These are phyloP conservation scores for Fusarium algeriense DNA, from an alignment of 2,329 filamentous ascomycete species.

Conservation along the genomic window DNA sequence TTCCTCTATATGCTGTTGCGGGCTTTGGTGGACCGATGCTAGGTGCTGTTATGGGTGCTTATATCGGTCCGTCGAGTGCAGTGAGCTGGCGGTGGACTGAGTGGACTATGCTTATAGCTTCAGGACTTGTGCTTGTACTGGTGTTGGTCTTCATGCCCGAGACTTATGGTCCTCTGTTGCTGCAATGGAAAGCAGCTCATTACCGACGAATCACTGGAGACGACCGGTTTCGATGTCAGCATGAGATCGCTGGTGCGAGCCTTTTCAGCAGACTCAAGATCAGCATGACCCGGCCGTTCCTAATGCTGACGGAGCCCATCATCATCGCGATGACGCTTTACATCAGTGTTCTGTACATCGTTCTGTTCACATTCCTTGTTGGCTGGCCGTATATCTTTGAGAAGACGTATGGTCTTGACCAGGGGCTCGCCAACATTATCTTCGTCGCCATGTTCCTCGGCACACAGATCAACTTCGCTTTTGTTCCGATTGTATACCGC, in stretches of 20 bases:
- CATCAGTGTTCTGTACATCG: constrained; percentile 64
- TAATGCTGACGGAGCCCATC: constrained; percentile 55
- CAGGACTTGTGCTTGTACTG: constrained; percentile 65
- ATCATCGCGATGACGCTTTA: constrained; percentile 62
- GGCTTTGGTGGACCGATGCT: constrained; percentile 57
- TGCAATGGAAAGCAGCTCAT: constrained; percentile 70
- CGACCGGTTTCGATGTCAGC: constrained; percentile 70
- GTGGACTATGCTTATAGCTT: constrained; percentile 74
- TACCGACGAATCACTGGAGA: constrained; percentile 72
- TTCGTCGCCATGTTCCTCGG: constrained; percentile 61
- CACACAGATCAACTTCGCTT: constrained; percentile 50
- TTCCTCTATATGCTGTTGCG: constrained; percentile 61
- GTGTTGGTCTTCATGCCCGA: constrained; percentile 74
- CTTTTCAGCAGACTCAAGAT: constrained; percentile 65
- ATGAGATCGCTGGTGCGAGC: constrained; percentile 66
- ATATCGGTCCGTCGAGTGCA: constrained; percentile 70
- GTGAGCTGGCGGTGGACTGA: constrained; percentile 73
- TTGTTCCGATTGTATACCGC: constrained; percentile 52
- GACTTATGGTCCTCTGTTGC: constrained; percentile 69
- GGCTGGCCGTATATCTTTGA: constrained; percentile 65
- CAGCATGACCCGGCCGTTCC: constrained; percentile 57
- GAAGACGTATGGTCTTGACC: constrained; percentile 55
- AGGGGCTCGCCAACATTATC: constrained; percentile 57
- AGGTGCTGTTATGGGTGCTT: constrained; percentile 65
- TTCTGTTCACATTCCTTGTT: constrained; percentile 66